Conservation (phyloP, 2,329 filamentous ascomycete species). For the Arthroderma sp. region DNA sequence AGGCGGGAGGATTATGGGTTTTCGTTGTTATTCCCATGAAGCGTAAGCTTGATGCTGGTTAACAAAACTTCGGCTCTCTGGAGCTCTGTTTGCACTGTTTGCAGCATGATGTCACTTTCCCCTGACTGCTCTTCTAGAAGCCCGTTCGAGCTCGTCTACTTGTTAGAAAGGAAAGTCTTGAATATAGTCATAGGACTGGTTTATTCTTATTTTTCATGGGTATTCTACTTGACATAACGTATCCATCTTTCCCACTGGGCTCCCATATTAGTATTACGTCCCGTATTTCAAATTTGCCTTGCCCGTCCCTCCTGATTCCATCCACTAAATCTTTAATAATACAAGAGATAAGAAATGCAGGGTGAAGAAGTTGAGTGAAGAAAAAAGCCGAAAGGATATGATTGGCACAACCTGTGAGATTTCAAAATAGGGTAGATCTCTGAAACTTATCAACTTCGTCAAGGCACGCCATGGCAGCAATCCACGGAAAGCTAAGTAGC, state of each 20-base stretch:
- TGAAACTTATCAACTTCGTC: constrained; percentile 19
- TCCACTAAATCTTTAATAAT: background rate
- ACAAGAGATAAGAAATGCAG: background rate
- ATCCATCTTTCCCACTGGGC: too few species aligned
- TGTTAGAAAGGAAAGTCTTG: background rate
- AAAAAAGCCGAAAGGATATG: background rate
- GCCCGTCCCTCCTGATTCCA: background rate
- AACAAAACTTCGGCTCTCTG: background rate
- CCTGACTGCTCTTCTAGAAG: background rate
- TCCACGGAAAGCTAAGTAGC: constrained; percentile 19
- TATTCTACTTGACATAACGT: too few species aligned
- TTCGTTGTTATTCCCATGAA: background rate
- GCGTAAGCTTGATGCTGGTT: background rate
- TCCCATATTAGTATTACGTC: too few species aligned
- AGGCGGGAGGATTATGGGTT: background rate
- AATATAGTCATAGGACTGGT: too few species aligned
- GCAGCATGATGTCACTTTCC: constrained; percentile 11
- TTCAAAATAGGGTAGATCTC: constrained; percentile 8
- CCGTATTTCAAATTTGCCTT: background rate
- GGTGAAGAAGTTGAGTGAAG: background rate
- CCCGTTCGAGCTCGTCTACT: background rate
- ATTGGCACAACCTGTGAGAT: background rate
- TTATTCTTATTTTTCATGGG: too few species aligned
- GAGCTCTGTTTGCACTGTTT: constrained; percentile 10
- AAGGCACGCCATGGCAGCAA: constrained; percentile 19